Evolutionary conservation across 169 alveolate genomes (phyloP).

Genomic region (Theileria annulata): DNA sequence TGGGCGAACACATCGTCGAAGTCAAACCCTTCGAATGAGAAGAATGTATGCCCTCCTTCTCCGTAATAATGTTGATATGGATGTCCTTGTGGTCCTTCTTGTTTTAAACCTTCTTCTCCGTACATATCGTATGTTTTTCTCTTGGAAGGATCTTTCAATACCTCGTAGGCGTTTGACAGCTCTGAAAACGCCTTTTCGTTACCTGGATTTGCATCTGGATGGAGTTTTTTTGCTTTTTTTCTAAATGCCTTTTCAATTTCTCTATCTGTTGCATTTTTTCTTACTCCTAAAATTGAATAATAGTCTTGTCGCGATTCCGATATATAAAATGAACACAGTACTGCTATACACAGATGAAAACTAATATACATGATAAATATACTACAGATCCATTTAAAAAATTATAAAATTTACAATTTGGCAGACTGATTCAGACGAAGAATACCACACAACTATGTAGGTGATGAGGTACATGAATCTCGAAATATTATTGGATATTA

Average conservation of each 20-base stretch:
- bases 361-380: slow-evolving; percentile 23
- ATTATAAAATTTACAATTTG: not conserved
- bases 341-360: not conserved
- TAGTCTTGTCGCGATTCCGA: slow-evolving; percentile 66
- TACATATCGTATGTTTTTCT: slow-evolving; percentile 87
- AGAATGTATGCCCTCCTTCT: slow-evolving; percentile 57
- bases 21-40: slow-evolving; percentile 77
- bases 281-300: slow-evolving; percentile 83
- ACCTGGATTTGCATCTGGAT: slow-evolving; percentile 89
- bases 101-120: slow-evolving; percentile 92
- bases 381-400: slow-evolving; percentile 12
- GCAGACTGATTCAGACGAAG: not conserved
- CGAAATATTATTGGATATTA: not conserved
- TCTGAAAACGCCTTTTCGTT: slow-evolving; percentile 85
- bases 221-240: slow-evolving; percentile 86
- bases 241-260: slow-evolving; percentile 92
- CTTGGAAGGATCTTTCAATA: slow-evolving; percentile 87
- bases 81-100: slow-evolving; percentile 54
- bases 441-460: slow-evolving; percentile 7
- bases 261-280: slow-evolving; percentile 82
- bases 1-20: slow-evolving; percentile 77
- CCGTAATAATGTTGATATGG: slow-evolving; percentile 38
- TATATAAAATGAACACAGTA: not conserved
- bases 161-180: slow-evolving; percentile 92
- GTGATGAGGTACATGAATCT: not conserved